phyloP scores from a whole-genome alignment of 345 rosid genomes.

The Garcia nutans region DNA sequence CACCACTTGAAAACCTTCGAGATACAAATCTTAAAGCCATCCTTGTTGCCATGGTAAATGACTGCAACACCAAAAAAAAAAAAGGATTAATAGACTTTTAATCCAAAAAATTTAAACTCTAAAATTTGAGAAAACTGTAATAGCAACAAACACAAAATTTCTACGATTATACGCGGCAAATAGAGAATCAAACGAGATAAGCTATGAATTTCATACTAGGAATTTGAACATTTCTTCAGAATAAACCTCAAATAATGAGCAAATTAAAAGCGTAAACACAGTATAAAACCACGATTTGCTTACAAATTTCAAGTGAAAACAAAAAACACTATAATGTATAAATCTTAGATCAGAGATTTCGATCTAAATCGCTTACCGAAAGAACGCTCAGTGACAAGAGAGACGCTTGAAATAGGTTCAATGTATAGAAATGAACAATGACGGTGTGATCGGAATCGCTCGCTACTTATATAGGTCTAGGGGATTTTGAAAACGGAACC shows the following conservation, averaged over 20 bases:
- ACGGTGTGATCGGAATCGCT: no score
- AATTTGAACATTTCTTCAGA: not conserved
- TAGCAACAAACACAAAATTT: no score
- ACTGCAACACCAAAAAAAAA: not conserved
- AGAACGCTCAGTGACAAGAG: not conserved
- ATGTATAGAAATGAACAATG: not conserved
- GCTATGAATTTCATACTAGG: not conserved
- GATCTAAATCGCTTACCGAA: slow-evolving; percentile 15
- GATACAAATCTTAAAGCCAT: slow-evolving; percentile 44
- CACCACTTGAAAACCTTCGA: slow-evolving; percentile 74
- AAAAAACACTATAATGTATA: not conserved
- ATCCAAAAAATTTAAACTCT: no score
- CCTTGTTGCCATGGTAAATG: slow-evolving; percentile 57
- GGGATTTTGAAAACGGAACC: not conserved
- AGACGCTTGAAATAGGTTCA: not conserved
- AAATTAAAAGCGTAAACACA: not conserved
- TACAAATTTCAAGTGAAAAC: not conserved
- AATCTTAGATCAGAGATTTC: not conserved
- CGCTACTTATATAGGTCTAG: not conserved
- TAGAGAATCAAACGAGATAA: no score
- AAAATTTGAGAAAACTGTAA: no score
- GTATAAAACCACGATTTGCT: not conserved
- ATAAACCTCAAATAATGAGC: not conserved
- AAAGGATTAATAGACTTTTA: not conserved
- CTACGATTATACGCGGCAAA: not conserved